Base-by-base conservation (phyloP, 202 grass and related monocot species). In the Zizania palustris region DNA sequence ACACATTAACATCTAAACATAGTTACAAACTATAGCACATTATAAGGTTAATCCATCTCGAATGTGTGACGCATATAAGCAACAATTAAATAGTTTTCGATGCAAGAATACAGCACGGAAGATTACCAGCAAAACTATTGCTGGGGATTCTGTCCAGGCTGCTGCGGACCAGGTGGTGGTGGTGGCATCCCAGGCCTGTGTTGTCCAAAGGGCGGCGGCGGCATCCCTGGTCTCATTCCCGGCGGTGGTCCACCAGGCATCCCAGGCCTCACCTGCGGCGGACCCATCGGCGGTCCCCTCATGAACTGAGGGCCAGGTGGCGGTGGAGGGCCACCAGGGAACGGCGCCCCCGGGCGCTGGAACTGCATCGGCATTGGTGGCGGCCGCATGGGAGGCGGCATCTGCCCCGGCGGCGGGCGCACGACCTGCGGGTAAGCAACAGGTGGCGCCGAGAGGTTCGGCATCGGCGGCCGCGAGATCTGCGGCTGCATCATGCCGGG, bases 401-500 rank as follows among this genome's bases (percentile, higher is more conserved):
- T 68, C 36, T 21, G 59, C 13, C 77, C 87, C 41, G 74, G 84
- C 11, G 92, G 89, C 33, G 91, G 89, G 43, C 96, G 89, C 36
- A 84, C 67, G 21, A 97, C 91, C 90, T 99, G 96, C 58, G 96
- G 96, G 77, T 99, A 99, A 7, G 89, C 71, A 37, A 99, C 80
- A 4, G 91, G 91, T 59, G 85, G 80, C 2, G 91, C 91, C 1
- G 95, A 97, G 65, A 97, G 83, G 73, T 94, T 90, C 3, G 95
- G 87, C 65, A 97, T 37, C 5, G 89, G 96, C 18, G 92, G 92
- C 21, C 96, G 83, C 76, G 96, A 92, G 67, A 99, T 85, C 83
- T 99, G 96, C 0, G 96, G 96, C 72, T 99, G 96, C 96, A 99
- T 99, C 96, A 99, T 99, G 49, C 81, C 96, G 1, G 89, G 96